These are phyloP conservation scores for Filobasidium uniguttulatum DNA, from an alignment of 1,284 basidiomycete genomes.

Conservation along the genomic window DNA sequence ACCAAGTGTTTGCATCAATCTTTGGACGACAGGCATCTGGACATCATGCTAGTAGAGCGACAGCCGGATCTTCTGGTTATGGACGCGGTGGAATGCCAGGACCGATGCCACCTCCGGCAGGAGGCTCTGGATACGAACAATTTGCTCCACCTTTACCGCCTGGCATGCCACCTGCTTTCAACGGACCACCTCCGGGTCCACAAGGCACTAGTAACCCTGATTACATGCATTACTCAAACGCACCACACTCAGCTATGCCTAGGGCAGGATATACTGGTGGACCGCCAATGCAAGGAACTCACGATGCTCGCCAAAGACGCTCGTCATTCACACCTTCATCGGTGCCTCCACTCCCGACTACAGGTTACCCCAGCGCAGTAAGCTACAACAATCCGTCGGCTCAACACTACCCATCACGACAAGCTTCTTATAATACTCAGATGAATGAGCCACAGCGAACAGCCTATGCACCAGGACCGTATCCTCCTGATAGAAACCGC, in stretches of 20 bases:
- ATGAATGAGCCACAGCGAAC: background rate
- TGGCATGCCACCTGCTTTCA: background rate
- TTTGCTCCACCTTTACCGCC: conserved; percentile 15
- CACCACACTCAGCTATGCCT: too few relatives aligned
- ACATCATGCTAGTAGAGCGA: conserved; percentile 22
- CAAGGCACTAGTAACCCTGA: too few relatives aligned
- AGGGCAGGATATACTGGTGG: too few relatives aligned
- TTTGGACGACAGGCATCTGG: conserved; percentile 34
- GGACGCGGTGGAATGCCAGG: background rate
- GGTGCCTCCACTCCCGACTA: too few relatives aligned
- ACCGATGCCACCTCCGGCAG: conserved; percentile 1
- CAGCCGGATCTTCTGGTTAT: background rate
- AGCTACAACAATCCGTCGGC: background rate
- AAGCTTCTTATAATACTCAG: too few relatives aligned
- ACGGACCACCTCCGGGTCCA: conserved; percentile 5
- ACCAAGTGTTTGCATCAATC: conserved; percentile 37
- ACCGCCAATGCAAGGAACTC: too few relatives aligned
- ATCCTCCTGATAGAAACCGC: background rate
- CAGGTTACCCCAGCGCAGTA: too few relatives aligned
- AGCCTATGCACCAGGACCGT: background rate
- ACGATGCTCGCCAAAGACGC: too few relatives aligned
- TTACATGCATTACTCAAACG: too few relatives aligned
- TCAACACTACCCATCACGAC: too few relatives aligned
- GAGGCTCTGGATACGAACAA: conserved; percentile 10
- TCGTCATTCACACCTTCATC: too few relatives aligned